Evolutionary conservation across 768 basidiomycete species (phyloP).

Genomic region (Suillus luteus): DNA sequence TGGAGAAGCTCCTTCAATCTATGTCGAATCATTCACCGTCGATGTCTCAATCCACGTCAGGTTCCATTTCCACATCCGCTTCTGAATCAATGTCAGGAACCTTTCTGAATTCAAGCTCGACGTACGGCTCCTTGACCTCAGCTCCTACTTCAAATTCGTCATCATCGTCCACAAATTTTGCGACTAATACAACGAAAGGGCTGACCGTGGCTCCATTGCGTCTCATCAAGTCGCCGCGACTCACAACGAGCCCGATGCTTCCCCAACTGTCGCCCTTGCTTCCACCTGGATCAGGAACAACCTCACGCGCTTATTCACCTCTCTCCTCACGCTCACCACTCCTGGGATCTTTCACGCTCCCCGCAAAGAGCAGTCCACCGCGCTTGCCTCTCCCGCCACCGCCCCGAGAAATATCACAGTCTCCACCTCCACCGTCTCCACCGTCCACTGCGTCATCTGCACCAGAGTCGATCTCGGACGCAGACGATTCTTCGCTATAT

Average conservation of each 20-base stretch:
- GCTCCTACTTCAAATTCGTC: constrained; percentile 16
- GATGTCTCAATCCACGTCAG: constrained; percentile 5
- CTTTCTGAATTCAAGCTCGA: constrained; percentile 23
- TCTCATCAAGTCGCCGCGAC: constrained; percentile 29
- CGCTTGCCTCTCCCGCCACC: constrained; percentile 13
- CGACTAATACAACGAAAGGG: constrained; percentile 4
- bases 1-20: constrained; percentile 4
- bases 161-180: neutral
- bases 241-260: constrained; percentile 19
- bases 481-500: constrained; percentile 6
- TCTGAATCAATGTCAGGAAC: constrained; percentile 17
- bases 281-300: constrained; percentile 17
- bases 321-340: constrained; percentile 27
- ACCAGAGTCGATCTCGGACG: constrained; percentile 3
- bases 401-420: constrained; percentile 10
- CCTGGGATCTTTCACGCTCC: constrained; percentile 14
- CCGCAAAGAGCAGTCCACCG: constrained; percentile 5
- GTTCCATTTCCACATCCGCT: constrained; percentile 19
- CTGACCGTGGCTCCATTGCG: constrained; percentile 28
- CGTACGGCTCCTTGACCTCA: constrained; percentile 12
- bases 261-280: constrained; percentile 15
- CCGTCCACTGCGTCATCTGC: constrained; percentile 4
- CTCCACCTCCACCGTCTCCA: constrained; percentile 15
- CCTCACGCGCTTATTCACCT: constrained; percentile 25
- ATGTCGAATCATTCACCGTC: constrained; percentile 1